These are phyloP conservation scores for Micractinium conductrix DNA, from an alignment of 139 green algal species.

Conservation along the genomic window DNA sequence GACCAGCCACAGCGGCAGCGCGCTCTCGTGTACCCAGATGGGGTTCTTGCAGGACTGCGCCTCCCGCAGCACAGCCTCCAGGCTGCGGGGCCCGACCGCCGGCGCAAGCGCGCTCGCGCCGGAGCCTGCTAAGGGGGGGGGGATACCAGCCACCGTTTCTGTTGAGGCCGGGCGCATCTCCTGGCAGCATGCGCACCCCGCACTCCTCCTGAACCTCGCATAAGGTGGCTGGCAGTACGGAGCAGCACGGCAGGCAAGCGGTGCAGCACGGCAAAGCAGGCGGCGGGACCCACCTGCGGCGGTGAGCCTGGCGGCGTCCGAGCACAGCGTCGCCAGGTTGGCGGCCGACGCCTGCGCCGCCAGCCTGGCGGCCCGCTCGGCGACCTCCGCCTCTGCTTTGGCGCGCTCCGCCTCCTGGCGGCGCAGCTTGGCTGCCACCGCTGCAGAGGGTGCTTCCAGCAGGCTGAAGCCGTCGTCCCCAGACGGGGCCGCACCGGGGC, in stretches of 20 bases:
- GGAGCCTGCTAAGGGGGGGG: too few relatives aligned
- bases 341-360: not conserved
- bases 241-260: too few relatives aligned
- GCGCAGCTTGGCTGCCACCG: not conserved
- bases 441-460: not conserved
- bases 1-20: conserved; percentile 64
- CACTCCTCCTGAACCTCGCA: too few relatives aligned
- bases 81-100: not conserved
- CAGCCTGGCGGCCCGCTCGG: conserved; percentile 2
- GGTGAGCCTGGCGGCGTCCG: not conserved
- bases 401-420: conserved; percentile 1
- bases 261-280: too few relatives aligned
- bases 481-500: too few relatives aligned
- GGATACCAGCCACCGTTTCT: too few relatives aligned
- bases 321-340: conserved; percentile 9
- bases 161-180: too few relatives aligned
- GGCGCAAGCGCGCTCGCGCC: too few relatives aligned
- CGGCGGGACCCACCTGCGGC: too few relatives aligned
- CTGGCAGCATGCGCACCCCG: too few relatives aligned
- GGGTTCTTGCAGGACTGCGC: conserved; percentile 4
- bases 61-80: not conserved
- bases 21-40: conserved; percentile 51
- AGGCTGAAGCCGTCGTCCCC: not conserved
- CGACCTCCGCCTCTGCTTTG: conserved; percentile 3
- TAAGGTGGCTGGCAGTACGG: too few relatives aligned